phyloP scores from a whole-genome alignment of 2,329 filamentous ascomycete species.

The Fusarium duplospermum region DNA sequence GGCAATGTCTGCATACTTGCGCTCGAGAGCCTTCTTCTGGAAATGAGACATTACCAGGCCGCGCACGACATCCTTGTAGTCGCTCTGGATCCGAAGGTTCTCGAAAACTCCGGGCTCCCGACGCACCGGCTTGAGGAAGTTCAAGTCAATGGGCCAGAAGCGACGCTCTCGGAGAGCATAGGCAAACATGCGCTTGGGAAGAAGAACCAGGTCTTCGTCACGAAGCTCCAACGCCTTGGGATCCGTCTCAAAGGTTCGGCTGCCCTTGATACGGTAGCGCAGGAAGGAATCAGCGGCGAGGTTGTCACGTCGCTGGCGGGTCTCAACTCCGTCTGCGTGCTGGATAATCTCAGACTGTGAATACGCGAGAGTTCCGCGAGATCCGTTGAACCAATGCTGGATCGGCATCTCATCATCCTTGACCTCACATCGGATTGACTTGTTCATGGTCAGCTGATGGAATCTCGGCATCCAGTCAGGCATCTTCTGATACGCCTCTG shows the following conservation, averaged over 20 bases:
- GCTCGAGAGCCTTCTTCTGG: slow-evolving; percentile 53
- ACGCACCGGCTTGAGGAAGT: slow-evolving; percentile 50
- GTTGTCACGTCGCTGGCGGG: slow-evolving; percentile 52
- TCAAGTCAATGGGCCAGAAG: slow-evolving; percentile 53
- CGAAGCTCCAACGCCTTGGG: slow-evolving; percentile 44
- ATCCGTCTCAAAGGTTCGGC: slow-evolving; percentile 49
- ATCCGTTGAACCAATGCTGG: slow-evolving; percentile 52
- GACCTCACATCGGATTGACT: slow-evolving; percentile 46
- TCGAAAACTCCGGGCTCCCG: slow-evolving; percentile 53
- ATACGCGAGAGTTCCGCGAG: slow-evolving; percentile 47
- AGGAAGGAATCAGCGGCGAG: slow-evolving; percentile 50
- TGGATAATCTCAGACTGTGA: slow-evolving; percentile 52
- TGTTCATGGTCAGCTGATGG: slow-evolving; percentile 46
- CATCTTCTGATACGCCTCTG: slow-evolving; percentile 54
- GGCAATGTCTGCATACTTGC: slow-evolving; percentile 45
- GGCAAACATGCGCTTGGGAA: slow-evolving; percentile 56
- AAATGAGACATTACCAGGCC: slow-evolving; percentile 56
- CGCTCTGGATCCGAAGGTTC: slow-evolving; percentile 53
- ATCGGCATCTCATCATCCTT: slow-evolving; percentile 52
- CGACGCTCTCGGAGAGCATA: slow-evolving; percentile 55
- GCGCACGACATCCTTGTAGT: slow-evolving; percentile 56
- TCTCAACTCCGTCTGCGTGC: slow-evolving; percentile 50
- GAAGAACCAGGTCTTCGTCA: slow-evolving; percentile 47
- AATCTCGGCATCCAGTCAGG: slow-evolving; percentile 52
- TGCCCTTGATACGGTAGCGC: slow-evolving; percentile 49